These are phyloP conservation scores for Dalbergia oliveri DNA, from an alignment of 306 rosid species.

Conservation along the genomic window DNA sequence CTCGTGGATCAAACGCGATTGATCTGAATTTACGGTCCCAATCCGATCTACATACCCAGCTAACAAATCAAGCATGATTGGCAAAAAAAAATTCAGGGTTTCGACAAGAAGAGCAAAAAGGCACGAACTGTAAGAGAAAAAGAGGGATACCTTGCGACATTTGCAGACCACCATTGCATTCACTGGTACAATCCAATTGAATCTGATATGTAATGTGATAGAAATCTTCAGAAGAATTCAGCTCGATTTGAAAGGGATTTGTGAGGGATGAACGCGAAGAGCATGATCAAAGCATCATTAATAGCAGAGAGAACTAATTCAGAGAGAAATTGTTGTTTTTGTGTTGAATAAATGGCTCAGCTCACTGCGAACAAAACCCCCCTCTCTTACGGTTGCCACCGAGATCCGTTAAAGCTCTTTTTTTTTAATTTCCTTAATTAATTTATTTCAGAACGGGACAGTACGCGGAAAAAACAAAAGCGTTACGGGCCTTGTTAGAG, in stretches of 20 bases:
- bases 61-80: constrained; percentile 43
- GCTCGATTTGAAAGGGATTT: constrained; percentile 27
- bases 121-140: neutral
- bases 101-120: neutral
- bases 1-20: constrained; percentile 45
- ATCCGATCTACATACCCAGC: constrained; percentile 63
- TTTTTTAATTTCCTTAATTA: neutral
- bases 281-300: constrained; percentile 21
- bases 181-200: constrained; percentile 46
- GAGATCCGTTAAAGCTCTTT: constrained; percentile 59
- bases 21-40: constrained; percentile 43
- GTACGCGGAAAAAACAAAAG: neutral
- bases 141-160: constrained; percentile 89
- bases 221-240: constrained; percentile 23
- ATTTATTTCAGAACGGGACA: constrained; percentile 6
- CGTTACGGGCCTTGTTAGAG: neutral
- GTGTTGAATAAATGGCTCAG: constrained; percentile 31
- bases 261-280: constrained; percentile 2
- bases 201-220: neutral
- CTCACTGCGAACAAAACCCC: constrained; percentile 45
- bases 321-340: constrained; percentile 17
- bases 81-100: constrained; percentile 37
- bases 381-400: constrained; percentile 34
- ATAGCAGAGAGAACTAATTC: neutral
- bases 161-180: constrained; percentile 99